Evolutionary conservation across 371 early-diverging fungal genomes (phyloP), one percentile per base, ranked within the genome.

Genomic region (Scutellospora calospora): DNA sequence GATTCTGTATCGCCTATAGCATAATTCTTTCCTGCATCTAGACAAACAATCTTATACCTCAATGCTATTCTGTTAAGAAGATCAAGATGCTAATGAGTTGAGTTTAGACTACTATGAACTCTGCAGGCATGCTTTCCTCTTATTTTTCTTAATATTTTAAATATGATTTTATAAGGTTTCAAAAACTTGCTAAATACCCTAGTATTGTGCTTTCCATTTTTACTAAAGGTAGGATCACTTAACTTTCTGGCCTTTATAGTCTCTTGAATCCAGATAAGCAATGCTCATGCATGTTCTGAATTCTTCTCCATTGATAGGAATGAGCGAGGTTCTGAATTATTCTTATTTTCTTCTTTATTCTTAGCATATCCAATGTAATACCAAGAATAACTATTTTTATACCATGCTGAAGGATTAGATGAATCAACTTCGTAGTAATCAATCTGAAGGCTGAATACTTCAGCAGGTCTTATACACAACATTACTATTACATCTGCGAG

Each of bases 241-340:
- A 60, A 75, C 76, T 75, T 75, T 75, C 20, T 3, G 0, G 59
- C 41, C 60, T 27, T 57, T 4, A 75, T 75, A 31, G 76, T 35
- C 0, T 75, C 35, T 75, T 33, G 59, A 38, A 75, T 75, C 76
- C 76, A 75, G 60, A 31, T 75, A n/a, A 75, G 76, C 33, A 75
- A 75, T 75, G 6, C 76, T 57, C 45, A 59, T 57, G 59, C 76
- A 33, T 22, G 57, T 75, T 75, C 76, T 75, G 60, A 35, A 16
- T 75, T 75, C 60, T 75, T 75, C 25, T 75, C 60, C 41, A 75
- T 75, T 8, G 60, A 75, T 11, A 75, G 60, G n/a, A 75, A 75
- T 33, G 4, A 33, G 5, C n/a, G 57, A 55, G 57, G 60, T 2
- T 52, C 35, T 31, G 76, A n/a, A 75, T 75, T 75, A 5, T 75